These are phyloP conservation scores for Citrus unshiu DNA, from an alignment of 345 rosid genomes.

Conservation along the genomic window DNA sequence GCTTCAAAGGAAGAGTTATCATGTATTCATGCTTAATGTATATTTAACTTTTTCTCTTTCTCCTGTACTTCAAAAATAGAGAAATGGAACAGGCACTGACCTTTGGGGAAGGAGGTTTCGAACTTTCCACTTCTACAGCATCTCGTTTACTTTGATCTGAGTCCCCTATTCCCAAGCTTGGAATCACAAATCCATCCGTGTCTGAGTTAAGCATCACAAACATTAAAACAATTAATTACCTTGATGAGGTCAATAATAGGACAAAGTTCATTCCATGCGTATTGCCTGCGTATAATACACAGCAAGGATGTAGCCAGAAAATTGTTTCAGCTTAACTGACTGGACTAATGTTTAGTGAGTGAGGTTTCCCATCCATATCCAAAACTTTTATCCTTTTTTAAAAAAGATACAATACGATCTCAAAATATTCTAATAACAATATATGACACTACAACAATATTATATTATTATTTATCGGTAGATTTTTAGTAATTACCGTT, in stretches of 20 bases:
- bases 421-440: no score
- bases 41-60: background rate
- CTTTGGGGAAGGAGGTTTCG: conserved; percentile 60
- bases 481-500: no score
- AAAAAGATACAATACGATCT: no score
- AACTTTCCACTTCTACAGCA: conserved; percentile 39
- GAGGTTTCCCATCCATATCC: no score
- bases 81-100: conserved; percentile 24
- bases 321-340: no score
- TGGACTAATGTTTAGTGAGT: no score
- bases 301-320: no score
- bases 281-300: background rate
- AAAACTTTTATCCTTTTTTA: no score
- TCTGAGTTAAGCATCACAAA: conserved; percentile 37
- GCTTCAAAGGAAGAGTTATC: background rate
- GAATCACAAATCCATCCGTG: conserved; percentile 94
- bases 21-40: no score
- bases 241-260: no score
- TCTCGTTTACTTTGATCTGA: conserved; percentile 23
- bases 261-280: background rate
- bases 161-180: conserved; percentile 74
- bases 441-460: no score
- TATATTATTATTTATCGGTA: no score
- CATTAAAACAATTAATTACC: background rate
- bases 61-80: background rate